These are phyloP conservation scores for Arctostaphylos glauca DNA, from an alignment of 148 eudicot species.

Conservation along the genomic window DNA sequence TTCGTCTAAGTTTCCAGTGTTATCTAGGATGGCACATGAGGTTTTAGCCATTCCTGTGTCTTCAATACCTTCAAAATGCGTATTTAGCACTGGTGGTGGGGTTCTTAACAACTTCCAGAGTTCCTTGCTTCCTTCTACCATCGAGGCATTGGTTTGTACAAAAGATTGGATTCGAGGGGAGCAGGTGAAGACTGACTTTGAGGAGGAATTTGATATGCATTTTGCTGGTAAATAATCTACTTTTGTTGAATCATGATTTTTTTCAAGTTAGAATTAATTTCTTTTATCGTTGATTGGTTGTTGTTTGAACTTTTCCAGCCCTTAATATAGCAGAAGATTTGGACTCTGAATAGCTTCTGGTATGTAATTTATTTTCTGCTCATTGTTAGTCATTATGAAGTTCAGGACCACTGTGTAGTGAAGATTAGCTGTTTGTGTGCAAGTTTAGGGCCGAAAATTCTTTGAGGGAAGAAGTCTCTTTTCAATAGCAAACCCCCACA, in stretches of 20 bases:
- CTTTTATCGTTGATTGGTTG: neutral
- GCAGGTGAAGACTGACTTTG: slow-evolving; percentile 3
- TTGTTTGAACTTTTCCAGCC: neutral
- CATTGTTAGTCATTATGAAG: neutral
- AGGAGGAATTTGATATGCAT: slow-evolving; percentile 21
- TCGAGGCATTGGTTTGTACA: slow-evolving; percentile 18
- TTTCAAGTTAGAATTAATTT: neutral
- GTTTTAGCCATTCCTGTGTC: slow-evolving; percentile 22
- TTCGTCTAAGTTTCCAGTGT: slow-evolving; percentile 12
- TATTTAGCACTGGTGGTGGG: slow-evolving; percentile 4
- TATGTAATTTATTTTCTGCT: neutral
- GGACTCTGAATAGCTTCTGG: neutral
- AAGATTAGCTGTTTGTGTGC: neutral
- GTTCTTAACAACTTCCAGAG: slow-evolving; percentile 20
- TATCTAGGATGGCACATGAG: slow-evolving; percentile 18
- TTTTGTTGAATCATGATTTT: neutral
- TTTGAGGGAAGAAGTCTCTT: neutral
- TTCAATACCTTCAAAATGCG: slow-evolving; percentile 11
- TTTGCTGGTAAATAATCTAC: slow-evolving; percentile 18
- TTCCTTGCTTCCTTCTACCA: slow-evolving; percentile 19
- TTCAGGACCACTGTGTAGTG: neutral
- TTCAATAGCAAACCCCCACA: neutral
- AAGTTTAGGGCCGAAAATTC: neutral
- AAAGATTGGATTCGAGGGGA: slow-evolving; percentile 16
- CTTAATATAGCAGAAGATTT: neutral